Conservation (phyloP, 2,329 filamentous ascomycete species). For the Fusarium udum region DNA sequence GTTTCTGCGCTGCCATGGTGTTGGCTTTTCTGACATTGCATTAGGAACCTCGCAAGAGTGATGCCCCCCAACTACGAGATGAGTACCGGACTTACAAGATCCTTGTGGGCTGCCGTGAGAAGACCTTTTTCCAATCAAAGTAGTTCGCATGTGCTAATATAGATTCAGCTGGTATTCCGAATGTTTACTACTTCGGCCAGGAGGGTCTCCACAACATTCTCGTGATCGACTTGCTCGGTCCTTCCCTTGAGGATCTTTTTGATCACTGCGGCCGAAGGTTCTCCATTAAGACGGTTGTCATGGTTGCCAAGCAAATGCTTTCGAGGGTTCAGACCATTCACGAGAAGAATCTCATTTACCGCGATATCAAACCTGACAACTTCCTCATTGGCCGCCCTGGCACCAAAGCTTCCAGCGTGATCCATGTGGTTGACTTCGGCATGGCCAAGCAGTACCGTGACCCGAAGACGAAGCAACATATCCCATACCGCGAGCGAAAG, state of each 20-base stretch:
- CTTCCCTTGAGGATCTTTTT: slow-evolving; percentile 95
- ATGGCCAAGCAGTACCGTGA: slow-evolving; percentile 99
- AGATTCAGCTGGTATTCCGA: slow-evolving; percentile 87
- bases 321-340: slow-evolving; percentile 93
- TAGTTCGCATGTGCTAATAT: slow-evolving; percentile 34
- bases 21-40: slow-evolving; percentile 5
- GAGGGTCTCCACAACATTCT: slow-evolving; percentile 99
- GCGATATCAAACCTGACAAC: slow-evolving; percentile 99
- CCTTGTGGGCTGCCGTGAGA: slow-evolving; percentile 96
- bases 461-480: slow-evolving; percentile 98
- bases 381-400: slow-evolving; percentile 94
- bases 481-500: slow-evolving; percentile 96
- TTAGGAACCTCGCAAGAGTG: slow-evolving; percentile 98
- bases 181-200: slow-evolving; percentile 99
- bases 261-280: slow-evolving; percentile 97
- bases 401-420: slow-evolving; percentile 95
- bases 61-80: slow-evolving; percentile 96
- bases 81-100: slow-evolving; percentile 99
- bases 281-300: slow-evolving; percentile 96
- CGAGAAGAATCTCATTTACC: slow-evolving; percentile 99
- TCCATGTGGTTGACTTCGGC: slow-evolving; percentile 98
- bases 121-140: slow-evolving; percentile 43
- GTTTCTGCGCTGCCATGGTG: neutral
- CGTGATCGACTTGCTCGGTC: slow-evolving; percentile 94
- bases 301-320: slow-evolving; percentile 99